phyloP scores from a whole-genome alignment of 805 yeast genomes.

The Metschnikowia reukaufii region DNA sequence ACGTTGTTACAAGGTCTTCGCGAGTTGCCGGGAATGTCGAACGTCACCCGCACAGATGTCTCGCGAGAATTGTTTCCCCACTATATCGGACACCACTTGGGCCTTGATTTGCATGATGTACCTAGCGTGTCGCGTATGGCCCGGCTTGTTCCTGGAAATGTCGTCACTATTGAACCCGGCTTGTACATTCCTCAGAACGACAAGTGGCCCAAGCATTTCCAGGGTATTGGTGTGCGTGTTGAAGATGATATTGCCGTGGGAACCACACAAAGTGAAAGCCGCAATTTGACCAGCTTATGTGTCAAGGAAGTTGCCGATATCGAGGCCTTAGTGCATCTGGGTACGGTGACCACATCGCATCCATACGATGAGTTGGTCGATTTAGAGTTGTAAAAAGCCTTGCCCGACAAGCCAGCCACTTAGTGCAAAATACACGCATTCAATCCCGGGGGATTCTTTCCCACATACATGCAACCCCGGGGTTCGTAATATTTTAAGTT shows the following conservation, averaged over 20 bases:
- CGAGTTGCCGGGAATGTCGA: constrained; percentile 65
- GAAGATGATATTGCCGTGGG: constrained; percentile 94
- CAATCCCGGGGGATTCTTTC: too few species aligned
- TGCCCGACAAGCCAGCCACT: too few species aligned
- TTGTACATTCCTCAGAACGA: constrained; percentile 77
- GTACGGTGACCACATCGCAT: constrained; percentile 50
- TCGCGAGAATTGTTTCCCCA: constrained; percentile 74
- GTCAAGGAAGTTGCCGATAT: constrained; percentile 83
- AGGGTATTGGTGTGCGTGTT: constrained; percentile 89
- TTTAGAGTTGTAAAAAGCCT: constrained; percentile 20
- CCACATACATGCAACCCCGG: too few species aligned
- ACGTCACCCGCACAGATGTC: constrained; percentile 52
- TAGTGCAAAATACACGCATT: too few species aligned
- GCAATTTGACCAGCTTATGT: constrained; percentile 72
- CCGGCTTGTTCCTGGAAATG: constrained; percentile 65
- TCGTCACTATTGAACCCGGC: constrained; percentile 95
- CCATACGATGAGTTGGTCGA: constrained; percentile 36
- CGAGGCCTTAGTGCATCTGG: constrained; percentile 63
- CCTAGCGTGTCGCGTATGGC: constrained; percentile 62
- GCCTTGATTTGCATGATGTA: constrained; percentile 85
- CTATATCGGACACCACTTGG: constrained; percentile 92
- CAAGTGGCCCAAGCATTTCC: constrained; percentile 74
- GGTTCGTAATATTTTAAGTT: too few species aligned
- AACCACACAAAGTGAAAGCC: constrained; percentile 46
- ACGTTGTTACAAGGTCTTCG: constrained; percentile 62